phyloP scores from a whole-genome alignment of 2,329 filamentous ascomycete species.

The Xylariales sp. region DNA sequence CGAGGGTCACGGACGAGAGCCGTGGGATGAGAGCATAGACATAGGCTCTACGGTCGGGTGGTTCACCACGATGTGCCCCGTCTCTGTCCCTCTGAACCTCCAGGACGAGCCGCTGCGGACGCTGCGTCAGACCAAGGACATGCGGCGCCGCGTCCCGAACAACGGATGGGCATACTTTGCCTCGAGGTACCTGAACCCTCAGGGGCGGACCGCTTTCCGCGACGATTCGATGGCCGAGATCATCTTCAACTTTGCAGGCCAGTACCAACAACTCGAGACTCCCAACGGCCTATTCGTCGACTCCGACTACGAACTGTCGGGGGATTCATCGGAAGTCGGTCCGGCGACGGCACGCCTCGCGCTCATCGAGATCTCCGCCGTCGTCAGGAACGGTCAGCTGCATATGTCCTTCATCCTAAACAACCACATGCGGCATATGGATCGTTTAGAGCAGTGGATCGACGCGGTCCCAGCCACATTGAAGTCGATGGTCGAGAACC shows the following conservation, averaged over 20 bases:
- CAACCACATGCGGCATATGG: conserved; percentile 9
- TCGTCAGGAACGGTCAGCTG: conserved; percentile 8
- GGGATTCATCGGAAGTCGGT: conserved; percentile 5
- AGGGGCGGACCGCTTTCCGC: conserved; percentile 12
- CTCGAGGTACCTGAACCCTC: conserved; percentile 24
- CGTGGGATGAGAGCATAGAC: conserved; percentile 8
- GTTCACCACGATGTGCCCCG: conserved; percentile 3
- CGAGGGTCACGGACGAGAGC: conserved; percentile 15
- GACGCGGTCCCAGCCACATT: not conserved
- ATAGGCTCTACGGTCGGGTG: conserved; percentile 13
- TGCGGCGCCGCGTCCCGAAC: conserved; percentile 26
- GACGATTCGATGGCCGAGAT: conserved; percentile 1
- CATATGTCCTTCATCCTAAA: conserved; percentile 10
- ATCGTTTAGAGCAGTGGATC: conserved; percentile 6
- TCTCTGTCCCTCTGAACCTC: not conserved
- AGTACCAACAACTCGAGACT: conserved; percentile 9
- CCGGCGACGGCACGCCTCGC: conserved; percentile 10
- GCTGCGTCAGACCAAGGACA: conserved; percentile 27
- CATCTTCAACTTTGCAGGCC: conserved; percentile 10
- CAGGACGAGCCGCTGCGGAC: not conserved
- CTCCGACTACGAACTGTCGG: conserved; percentile 6
- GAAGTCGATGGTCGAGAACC: not conserved
- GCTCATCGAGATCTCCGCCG: conserved; percentile 8
- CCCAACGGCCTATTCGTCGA: conserved; percentile 20
- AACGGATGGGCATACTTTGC: conserved; percentile 36